Evolutionary conservation across 2,329 filamentous ascomycete species (phyloP), one percentile per base, ranked within the genome.

Genomic region (Pseudonectria buxi): DNA sequence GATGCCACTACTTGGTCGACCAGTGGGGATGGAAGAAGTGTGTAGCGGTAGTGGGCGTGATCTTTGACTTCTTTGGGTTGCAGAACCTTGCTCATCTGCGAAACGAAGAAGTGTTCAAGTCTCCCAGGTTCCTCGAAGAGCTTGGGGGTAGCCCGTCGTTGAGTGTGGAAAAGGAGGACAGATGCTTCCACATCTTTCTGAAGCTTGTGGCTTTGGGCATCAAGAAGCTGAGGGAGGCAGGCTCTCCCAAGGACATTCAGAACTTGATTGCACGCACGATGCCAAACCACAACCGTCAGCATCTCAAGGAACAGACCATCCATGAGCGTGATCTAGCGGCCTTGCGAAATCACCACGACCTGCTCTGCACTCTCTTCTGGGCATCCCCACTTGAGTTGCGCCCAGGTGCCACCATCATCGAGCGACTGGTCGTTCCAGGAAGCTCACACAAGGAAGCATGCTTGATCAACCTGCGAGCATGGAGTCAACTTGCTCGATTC

Each of bases 11-110:
- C 50, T 65, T 83, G 9, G 72, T 81, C 30, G 63, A 71, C 38
- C 71, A 78, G 54, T 84, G 80, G 80, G 76, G 76, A 4, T 83
- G 80, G 80, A 64, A 64, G 26, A 74, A 65, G 41, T 75, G 71
- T 46, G 72, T 70, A 30, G 61, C 67, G 10, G 66, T 82, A 11
- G 62, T 82, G 24, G 76, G 78, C 2, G 64, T 70, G 2, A 70
- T 83, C 3, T 83, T 83, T 43, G 78, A 83, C 55, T 83, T 82
- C 50, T 83, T 83, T 46, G 78, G 76, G 9, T 71, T 71, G 2
- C 74, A 78, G 43, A 69, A 74, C 30, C 65, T 83, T 10, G 69
- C 70, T 3, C 74, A 83, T 53, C 53, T 84, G 28, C 71, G 76
- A 26, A 81, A 83, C 39, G 80, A 83, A 51, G 74, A 80, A 49